phyloP scores from a whole-genome alignment of 2,329 filamentous ascomycete species.

The Aspergillus sp. region DNA sequence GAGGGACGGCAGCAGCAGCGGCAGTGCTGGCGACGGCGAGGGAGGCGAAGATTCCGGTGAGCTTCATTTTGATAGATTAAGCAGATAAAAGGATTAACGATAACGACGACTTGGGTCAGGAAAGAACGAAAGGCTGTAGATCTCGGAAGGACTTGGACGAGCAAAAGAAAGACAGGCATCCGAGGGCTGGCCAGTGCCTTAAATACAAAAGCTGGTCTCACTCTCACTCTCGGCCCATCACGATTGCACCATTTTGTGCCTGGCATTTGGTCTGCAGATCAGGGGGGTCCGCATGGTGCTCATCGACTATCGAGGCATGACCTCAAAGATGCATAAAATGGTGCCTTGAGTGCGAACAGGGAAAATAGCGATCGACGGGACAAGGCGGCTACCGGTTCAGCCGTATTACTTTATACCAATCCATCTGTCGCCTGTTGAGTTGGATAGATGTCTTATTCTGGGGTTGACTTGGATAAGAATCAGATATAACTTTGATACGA shows the following conservation, averaged over 20 bases:
- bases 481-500: too few species aligned
- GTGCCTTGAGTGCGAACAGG: not conserved
- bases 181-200: conserved; percentile 12
- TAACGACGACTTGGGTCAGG: conserved; percentile 22
- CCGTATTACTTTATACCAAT: not conserved
- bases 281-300: conserved; percentile 12
- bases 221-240: not conserved
- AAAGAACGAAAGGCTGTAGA: conserved; percentile 14
- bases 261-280: conserved; percentile 15
- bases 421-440: not conserved
- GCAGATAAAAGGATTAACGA: too few species aligned
- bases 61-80: conserved; percentile 37
- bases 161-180: conserved; percentile 1
- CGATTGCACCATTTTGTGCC: not conserved
- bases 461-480: too few species aligned
- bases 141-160: conserved; percentile 19
- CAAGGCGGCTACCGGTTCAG: not conserved
- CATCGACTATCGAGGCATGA: not conserved
- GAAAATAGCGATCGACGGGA: conserved; percentile 19
- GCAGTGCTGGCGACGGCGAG: conserved; percentile 32
- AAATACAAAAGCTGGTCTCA: conserved; percentile 23
- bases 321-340: not conserved
- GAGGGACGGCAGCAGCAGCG: conserved; percentile 30
- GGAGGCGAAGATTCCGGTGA: conserved; percentile 33
- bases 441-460: not conserved